Evolutionary conservation across 495 filamentous ascomycete genomes (phyloP), one percentile per base, ranked within the genome.

Genomic region (Penicillium cosmopolitanum): DNA sequence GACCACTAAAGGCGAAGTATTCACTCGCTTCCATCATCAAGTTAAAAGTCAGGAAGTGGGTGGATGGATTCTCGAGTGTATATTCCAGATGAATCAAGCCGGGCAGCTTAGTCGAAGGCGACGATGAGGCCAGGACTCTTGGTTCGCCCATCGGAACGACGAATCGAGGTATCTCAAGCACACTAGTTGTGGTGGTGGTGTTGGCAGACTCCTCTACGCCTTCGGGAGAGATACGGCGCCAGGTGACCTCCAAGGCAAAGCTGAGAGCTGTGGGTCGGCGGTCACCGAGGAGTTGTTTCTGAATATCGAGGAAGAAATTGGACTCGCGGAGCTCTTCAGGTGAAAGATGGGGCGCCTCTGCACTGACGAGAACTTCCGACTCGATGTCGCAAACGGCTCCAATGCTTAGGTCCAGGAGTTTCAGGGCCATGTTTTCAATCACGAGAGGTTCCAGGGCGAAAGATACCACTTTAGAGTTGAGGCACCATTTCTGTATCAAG

Each of bases 51-150:
- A 99, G 82, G 72, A 95, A 93, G 66, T 98, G 94, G 66, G 85
- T 88, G 3, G 96, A 96, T 4, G 95, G 90, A 69, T 99, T 99
- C 69, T 99, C 95, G 60, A 98, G 82, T 7, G 86, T 89, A 63
- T 96, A 90, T 28, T 81, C 74, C 18, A 89, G 67, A 40, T 82
- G 79, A 4, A 86, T 74, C 36, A 83, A 58, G 3, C 71, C 73
- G 1, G 80, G 62, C 21, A 80, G 61, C n/a, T 55, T 61, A n/a
- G 46, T 60, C 12, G 68, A 83, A 51, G 84, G 73, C 0, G 76
- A 76, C 9, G 85, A 78, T 0, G 85, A 82, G 10, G 89, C 91
- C 1, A 98, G 83, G 5, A 97, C 92, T 50, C 95, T 87, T 8
- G 96, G 96, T 61, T 98, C 95, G 38, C 87, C 87, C 61, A 85